A percentile compares a stretch with the other conserved stretches of the same genome.
These are phyloP conservation scores for Hanseniaspora meyeri DNA, from an alignment of 805 yeast genomes.

Conservation along the genomic window DNA sequence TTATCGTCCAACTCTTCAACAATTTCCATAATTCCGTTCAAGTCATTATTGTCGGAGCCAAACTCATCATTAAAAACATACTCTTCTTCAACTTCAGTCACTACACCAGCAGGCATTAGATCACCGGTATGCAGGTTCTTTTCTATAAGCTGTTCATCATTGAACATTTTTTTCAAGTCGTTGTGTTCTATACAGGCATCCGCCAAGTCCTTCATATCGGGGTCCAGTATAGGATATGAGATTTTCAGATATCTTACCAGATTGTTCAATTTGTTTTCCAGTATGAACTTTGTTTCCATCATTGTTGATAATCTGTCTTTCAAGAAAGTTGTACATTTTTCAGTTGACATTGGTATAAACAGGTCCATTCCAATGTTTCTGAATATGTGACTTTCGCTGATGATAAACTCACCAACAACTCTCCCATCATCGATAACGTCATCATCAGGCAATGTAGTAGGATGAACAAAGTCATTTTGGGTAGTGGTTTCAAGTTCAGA, in stretches of 20 bases:
- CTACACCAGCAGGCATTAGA: constrained; percentile 9
- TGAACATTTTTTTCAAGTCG: neutral
- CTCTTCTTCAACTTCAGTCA: neutral
- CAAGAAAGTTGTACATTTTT: constrained; percentile 20
- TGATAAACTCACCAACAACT: constrained; percentile 25
- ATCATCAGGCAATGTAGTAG: neutral
- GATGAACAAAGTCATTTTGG: neutral
- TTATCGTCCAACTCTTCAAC: constrained; percentile 55
- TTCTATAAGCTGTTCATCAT: constrained; percentile 1
- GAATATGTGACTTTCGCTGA: constrained; percentile 21
- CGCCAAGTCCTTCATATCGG: neutral
- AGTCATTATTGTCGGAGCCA: constrained; percentile 15
- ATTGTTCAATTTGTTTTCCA: constrained; percentile 10
- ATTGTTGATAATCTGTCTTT: constrained; percentile 20
- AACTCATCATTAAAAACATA: constrained; percentile 3
- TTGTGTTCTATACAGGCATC: constrained; percentile 3
- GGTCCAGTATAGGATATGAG: neutral
- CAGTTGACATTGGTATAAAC: constrained; percentile 22
- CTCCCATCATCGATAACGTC: constrained; percentile 16
- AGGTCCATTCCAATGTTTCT: constrained; percentile 27
- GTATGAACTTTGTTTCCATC: neutral
- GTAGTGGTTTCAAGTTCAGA: neutral
- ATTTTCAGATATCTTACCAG: constrained; percentile 3
- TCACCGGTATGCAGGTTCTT: constrained; percentile 10
- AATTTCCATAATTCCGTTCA: constrained; percentile 41